These are phyloP conservation scores for Serendipita vermifera DNA, from an alignment of 768 basidiomycete genomes.

Conservation along the genomic window DNA sequence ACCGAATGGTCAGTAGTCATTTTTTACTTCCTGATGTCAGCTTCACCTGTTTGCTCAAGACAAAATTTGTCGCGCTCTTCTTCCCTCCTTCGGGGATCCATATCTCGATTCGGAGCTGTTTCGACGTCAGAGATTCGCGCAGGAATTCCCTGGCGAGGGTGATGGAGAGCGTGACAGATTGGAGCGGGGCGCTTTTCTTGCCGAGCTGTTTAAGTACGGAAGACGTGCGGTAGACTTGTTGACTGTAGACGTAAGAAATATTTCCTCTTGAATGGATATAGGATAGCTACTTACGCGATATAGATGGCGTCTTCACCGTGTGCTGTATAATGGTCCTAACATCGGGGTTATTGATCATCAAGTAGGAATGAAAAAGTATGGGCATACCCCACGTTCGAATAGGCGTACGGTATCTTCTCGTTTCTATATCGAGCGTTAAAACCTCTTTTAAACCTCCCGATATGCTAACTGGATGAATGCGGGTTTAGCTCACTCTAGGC, in stretches of 20 bases:
- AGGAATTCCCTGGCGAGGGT: slow-evolving; percentile 70
- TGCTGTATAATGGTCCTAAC: slow-evolving; percentile 63
- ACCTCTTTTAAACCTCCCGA: background rate
- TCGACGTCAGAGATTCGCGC: slow-evolving; percentile 77
- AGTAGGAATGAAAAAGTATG: no score
- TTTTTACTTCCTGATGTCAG: slow-evolving; percentile 8
- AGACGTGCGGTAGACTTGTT: slow-evolving; percentile 72
- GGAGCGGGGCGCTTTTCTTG: slow-evolving; percentile 33
- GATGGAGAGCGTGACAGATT: slow-evolving; percentile 63
- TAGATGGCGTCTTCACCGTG: slow-evolving; percentile 84
- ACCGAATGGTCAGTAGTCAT: slow-evolving; percentile 18
- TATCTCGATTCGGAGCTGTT: slow-evolving; percentile 87
- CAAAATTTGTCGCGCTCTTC: slow-evolving; percentile 65
- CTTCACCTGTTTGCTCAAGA: slow-evolving; percentile 67
- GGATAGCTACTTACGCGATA: slow-evolving; percentile 52
- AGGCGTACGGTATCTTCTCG: slow-evolving; percentile 65
- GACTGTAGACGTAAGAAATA: slow-evolving; percentile 14
- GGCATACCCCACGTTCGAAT: slow-evolving; percentile 53
- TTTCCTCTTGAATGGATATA: background rate
- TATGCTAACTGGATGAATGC: no score
- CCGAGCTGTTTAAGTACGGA: slow-evolving; percentile 91
- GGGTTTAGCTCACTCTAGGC: slow-evolving; percentile 53
- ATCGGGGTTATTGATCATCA: background rate
- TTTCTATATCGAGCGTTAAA: slow-evolving; percentile 14
- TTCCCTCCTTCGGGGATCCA: slow-evolving; percentile 63